A percentile compares a stretch with the other conserved stretches of the same genome.
phyloP scores from a whole-genome alignment of 2,329 filamentous ascomycete genomes.

The Amauroascus niger region DNA sequence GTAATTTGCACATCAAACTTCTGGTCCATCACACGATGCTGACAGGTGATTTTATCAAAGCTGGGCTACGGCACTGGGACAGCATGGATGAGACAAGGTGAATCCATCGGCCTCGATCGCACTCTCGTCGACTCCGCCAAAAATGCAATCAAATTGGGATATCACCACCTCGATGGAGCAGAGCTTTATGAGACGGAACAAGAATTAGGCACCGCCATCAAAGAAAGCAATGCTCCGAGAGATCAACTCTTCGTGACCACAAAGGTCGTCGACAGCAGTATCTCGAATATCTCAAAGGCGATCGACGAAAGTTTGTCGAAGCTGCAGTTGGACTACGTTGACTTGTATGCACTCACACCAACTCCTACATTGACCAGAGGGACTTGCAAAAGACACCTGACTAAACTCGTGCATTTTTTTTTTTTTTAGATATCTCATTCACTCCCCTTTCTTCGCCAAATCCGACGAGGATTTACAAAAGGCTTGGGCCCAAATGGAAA shows the following conservation, averaged over 20 bases:
- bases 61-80: conserved; percentile 55
- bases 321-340: conserved; percentile 51
- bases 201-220: conserved; percentile 42
- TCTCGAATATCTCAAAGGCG: conserved; percentile 47
- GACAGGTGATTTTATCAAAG: conserved; percentile 25
- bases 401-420: too few species aligned
- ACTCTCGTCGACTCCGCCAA: conserved; percentile 48
- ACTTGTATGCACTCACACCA: conserved; percentile 47
- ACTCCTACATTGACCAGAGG: background rate
- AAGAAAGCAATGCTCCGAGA: conserved; percentile 38
- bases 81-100: conserved; percentile 51
- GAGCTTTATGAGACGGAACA: conserved; percentile 46
- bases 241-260: conserved; percentile 47
- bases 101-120: conserved; percentile 43
- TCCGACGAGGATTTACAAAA: conserved; percentile 46
- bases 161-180: conserved; percentile 54
- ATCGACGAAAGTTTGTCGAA: conserved; percentile 50
- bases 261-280: conserved; percentile 47
- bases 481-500: conserved; percentile 53
- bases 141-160: conserved; percentile 49
- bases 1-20: background rate
- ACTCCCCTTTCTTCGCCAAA: conserved; percentile 50
- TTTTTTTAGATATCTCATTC: conserved; percentile 50
- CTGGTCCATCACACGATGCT: background rate
- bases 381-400: too few species aligned